Evolutionary conservation across 192 early-diverging fungal genomes (phyloP).

Genomic region (Gaertneriomyces sp.): DNA sequence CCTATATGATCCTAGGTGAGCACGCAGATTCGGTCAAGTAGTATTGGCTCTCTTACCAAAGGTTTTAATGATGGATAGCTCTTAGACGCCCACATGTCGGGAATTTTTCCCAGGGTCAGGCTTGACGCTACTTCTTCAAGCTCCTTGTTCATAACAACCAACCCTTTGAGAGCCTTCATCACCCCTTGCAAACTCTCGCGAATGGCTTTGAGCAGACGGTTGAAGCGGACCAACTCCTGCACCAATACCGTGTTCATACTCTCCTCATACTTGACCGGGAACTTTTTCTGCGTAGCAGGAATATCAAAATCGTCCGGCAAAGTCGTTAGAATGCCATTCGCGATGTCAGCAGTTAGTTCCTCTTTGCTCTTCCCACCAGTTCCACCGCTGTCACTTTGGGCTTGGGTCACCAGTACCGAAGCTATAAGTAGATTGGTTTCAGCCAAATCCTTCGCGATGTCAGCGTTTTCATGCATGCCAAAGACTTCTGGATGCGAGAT

Average conservation of each 20-base stretch:
- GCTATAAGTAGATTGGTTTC: constrained; percentile 55
- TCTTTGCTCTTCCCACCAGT: constrained; percentile 48
- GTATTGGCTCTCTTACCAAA: constrained; percentile 29
- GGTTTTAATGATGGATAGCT: constrained; percentile 60
- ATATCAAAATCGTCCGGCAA: constrained; percentile 46
- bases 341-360: constrained; percentile 50
- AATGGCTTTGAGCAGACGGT: constrained; percentile 51
- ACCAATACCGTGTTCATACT: constrained; percentile 61
- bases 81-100: constrained; percentile 60
- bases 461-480: constrained; percentile 64
- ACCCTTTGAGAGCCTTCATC: constrained; percentile 59
- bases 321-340: constrained; percentile 41
- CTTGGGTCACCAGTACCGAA: constrained; percentile 53
- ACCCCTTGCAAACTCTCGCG: constrained; percentile 53
- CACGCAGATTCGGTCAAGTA: background rate
- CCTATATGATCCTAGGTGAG: constrained; percentile 26
- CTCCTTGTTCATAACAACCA: constrained; percentile 64
- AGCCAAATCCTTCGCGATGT: constrained; percentile 55
- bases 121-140: constrained; percentile 53
- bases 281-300: constrained; percentile 36
- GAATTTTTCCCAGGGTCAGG: constrained; percentile 54
- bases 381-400: constrained; percentile 28
- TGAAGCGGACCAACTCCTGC: constrained; percentile 62
- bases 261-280: constrained; percentile 57
- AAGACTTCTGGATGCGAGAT: constrained; percentile 56